Evolutionary conservation across 495 filamentous ascomycete species (phyloP).

Genomic region (Podospora australis): DNA sequence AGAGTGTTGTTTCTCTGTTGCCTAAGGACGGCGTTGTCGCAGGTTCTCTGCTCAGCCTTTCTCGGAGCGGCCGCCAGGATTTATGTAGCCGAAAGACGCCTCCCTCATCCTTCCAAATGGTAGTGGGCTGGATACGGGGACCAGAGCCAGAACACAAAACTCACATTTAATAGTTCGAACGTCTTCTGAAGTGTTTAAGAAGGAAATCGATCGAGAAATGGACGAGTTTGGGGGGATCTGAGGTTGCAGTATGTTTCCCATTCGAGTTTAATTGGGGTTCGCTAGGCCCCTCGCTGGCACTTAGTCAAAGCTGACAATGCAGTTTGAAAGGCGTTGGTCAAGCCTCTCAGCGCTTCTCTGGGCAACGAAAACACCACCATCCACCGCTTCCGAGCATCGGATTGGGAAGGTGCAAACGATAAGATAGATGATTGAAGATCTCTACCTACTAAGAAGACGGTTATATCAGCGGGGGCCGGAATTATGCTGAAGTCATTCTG

Average conservation of each 20-base stretch:
- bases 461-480: too few species aligned
- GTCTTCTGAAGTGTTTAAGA: background rate
- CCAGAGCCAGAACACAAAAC: too few species aligned
- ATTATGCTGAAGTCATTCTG: too few species aligned
- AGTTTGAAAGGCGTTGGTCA: background rate
- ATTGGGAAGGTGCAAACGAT: conserved; percentile 1
- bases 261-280: background rate
- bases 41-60: background rate
- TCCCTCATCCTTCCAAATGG: background rate
- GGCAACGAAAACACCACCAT: conserved; percentile 3
- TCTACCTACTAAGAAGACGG: too few species aligned
- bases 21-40: background rate
- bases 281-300: background rate
- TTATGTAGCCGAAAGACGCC: background rate
- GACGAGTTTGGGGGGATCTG: background rate
- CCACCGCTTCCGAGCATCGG: background rate
- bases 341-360: background rate
- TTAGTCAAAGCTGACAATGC: conserved; percentile 23
- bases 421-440: too few species aligned
- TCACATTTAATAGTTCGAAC: background rate
- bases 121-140: too few species aligned
- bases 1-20: background rate
- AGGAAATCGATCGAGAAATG: too few species aligned
- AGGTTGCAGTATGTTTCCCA: conserved; percentile 5
- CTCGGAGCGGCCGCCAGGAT: conserved; percentile 3